Evolutionary conservation across 2,329 filamentous ascomycete species (phyloP).

Genomic region (Hymenoscyphus albidus): DNA sequence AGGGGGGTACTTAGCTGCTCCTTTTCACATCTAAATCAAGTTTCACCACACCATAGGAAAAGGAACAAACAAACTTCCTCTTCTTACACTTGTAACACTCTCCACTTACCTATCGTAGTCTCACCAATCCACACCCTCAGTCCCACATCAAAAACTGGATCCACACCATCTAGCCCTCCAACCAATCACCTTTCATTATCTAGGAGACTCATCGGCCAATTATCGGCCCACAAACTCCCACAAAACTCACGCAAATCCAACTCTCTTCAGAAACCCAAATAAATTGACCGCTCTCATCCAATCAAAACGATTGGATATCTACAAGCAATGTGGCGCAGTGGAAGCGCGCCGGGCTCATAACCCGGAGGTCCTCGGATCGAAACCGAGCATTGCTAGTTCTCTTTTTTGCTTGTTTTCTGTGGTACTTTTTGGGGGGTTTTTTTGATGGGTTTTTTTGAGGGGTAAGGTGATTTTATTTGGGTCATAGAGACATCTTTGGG

Average conservation of each 20-base stretch:
- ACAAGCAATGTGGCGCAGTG: constrained; percentile 37
- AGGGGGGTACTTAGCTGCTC: no score
- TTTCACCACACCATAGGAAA: no score
- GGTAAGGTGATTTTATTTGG: no score
- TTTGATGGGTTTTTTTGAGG: neutral
- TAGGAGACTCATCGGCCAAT: neutral
- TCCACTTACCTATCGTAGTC: no score
- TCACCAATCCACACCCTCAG: no score
- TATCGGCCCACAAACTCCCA: neutral
- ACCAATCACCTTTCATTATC: no score
- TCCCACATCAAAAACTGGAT: no score
- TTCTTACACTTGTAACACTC: no score
- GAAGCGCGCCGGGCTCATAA: constrained; percentile 39
- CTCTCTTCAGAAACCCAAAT: neutral
- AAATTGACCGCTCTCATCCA: neutral
- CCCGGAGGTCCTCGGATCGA: constrained; percentile 38
- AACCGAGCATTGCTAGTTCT: constrained; percentile 34
- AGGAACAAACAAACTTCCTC: no score
- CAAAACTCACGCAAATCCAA: neutral
- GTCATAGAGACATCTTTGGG: no score
- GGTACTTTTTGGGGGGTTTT: neutral
- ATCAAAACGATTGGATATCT: neutral
- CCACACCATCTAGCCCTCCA: no score
- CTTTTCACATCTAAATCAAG: no score
- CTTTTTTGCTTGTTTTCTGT: constrained; percentile 14